Evolutionary conservation across 306 rosid species (phyloP).

Genomic region (Pyrus pyrifolia): DNA sequence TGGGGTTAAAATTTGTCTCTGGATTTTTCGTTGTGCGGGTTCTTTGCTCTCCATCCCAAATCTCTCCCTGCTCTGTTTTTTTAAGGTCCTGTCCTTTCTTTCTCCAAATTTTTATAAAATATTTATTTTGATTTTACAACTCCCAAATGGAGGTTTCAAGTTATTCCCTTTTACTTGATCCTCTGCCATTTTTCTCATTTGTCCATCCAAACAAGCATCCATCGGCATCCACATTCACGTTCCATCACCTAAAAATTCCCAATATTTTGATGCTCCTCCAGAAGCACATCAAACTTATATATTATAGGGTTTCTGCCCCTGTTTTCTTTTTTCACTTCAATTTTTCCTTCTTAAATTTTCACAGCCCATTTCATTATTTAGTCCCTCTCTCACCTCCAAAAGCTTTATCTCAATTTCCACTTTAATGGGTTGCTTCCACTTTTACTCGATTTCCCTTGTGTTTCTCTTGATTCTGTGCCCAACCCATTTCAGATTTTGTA

Average conservation of each 20-base stretch:
- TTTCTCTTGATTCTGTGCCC: constrained; percentile 54
- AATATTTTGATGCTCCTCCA: background rate
- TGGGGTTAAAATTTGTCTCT: constrained; percentile 10
- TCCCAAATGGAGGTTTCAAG: constrained; percentile 36
- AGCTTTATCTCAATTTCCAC: background rate
- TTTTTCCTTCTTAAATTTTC: background rate
- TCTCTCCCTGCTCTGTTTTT: constrained; percentile 17
- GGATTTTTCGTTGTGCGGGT: constrained; percentile 34
- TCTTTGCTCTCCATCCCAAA: constrained; percentile 35
- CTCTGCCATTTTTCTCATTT: constrained; percentile 42
- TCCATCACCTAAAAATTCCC: constrained; percentile 54
- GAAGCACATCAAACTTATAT: background rate
- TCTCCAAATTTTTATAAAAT: constrained; percentile 3
- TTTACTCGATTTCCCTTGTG: constrained; percentile 29
- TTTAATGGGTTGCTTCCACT: constrained; percentile 15
- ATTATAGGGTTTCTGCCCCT: constrained; percentile 10
- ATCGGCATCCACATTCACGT: constrained; percentile 23
- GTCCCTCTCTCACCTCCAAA: background rate
- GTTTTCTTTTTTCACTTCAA: constrained; percentile 5
- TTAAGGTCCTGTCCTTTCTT: background rate
- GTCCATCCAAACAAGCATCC: constrained; percentile 49
- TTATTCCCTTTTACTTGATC: constrained; percentile 29
- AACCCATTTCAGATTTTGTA: constrained; percentile 34
- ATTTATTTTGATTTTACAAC: constrained; percentile 9
- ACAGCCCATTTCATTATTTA: background rate